Evolutionary conservation across 768 basidiomycete species (phyloP), one percentile per base, ranked within the genome.

Genomic region (Lactifluus rugatus): DNA sequence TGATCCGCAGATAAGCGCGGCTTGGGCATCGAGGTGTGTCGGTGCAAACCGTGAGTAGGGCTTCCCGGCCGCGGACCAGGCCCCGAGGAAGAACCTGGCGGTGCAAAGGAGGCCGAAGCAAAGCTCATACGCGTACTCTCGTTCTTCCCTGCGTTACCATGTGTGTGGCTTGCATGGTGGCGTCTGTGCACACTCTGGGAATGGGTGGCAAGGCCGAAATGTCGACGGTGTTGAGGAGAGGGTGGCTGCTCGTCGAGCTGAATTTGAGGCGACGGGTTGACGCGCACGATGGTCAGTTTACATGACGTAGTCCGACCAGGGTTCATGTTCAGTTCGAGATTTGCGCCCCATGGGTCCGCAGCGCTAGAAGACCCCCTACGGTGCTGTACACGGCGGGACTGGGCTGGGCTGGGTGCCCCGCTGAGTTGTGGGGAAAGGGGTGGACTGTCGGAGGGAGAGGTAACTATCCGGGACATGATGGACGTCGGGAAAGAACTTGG

Each of bases 211-310:
- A 50, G 54, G 66, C 60, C 63, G 64, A 25, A 60, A 65, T 56
- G 68, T 45, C 49, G 62, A 68, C 28, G 65, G 21, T 49, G 68
- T 53, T 66, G 71, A 53, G 57, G 68, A 44, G 60, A 66, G 25
- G 73, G 74, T 13, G 75, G 74, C 21, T 71, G 73, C 57, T 74
- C 70, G 48, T 66, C 54, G 73, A 66, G 61, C 68, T 66, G 48
- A 69, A 64, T 21, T 66, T 67, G 37, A 64, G 68, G 31, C 59
- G 65, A 61, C 66, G 69, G 70, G 41, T 50, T 58, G 52, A 89
- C 82, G 54, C 85, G 84, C 25, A 89, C 84, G 71, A 91, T 90
- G 51, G 87, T 89, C 41, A 90, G 75, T 3, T 74, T 81, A 69
- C 80, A 83, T 25, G 81, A 82, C 0, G 82, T 78, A 2, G 79